These are phyloP conservation scores for Monilinia fructigena DNA, from an alignment of 2,329 filamentous ascomycete genomes.

Conservation along the genomic window DNA sequence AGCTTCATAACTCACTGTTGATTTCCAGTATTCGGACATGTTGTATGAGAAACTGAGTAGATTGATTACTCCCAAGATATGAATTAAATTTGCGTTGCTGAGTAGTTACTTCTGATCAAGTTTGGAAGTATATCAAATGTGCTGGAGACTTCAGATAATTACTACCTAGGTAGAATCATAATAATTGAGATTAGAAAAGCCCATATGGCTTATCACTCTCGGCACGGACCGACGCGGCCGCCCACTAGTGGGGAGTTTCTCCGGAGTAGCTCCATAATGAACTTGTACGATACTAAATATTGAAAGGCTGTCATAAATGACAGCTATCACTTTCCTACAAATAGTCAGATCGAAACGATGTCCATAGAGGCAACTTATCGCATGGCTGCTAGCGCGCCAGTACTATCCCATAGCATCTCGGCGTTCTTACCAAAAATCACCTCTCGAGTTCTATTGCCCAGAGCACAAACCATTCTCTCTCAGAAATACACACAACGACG, in stretches of 20 bases:
- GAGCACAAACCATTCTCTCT: conserved; percentile 30
- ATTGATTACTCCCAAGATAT: neutral
- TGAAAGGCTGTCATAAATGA: conserved; percentile 8
- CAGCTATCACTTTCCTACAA: neutral
- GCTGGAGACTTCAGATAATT: neutral
- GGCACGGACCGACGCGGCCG: conserved; percentile 11
- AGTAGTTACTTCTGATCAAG: neutral
- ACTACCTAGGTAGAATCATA: neutral
- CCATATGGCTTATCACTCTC: neutral
- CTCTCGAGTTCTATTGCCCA: conserved; percentile 27
- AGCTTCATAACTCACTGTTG: conserved; percentile 56
- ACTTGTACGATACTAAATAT: neutral
- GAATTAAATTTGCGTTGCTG: neutral
- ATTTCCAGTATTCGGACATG: conserved; percentile 99
- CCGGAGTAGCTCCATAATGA: neutral
- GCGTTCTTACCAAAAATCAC: conserved; percentile 26
- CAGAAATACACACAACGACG: conserved; percentile 31
- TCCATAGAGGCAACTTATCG: conserved; percentile 33
- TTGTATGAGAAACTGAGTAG: conserved; percentile 18
- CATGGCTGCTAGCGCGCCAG: conserved; percentile 29
- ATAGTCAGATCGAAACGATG: conserved; percentile 24
- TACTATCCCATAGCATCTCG: conserved; percentile 30
- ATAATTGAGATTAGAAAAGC: neutral
- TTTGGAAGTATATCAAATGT: neutral
- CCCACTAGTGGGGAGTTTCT: conserved; percentile 12